Evolutionary conservation across 345 rosid genomes (phyloP).

Genomic region (Moricandia moricandioides): DNA sequence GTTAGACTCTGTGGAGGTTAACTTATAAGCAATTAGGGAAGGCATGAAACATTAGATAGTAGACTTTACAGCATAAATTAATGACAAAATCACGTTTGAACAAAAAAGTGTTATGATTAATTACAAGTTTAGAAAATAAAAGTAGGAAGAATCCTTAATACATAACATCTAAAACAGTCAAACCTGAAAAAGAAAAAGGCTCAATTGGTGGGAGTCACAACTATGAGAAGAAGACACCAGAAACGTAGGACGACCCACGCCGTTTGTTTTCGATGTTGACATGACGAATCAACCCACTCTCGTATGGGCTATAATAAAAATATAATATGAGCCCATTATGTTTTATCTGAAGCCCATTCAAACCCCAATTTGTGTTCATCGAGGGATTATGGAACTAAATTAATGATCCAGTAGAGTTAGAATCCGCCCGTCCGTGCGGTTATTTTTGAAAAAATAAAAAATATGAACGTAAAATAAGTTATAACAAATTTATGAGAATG

Average conservation of each 20-base stretch:
- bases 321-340: too few relatives aligned
- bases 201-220: conserved; percentile 9
- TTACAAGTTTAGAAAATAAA: background rate
- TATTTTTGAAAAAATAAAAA: too few relatives aligned
- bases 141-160: background rate
- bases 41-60: background rate
- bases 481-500: too few relatives aligned
- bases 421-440: too few relatives aligned
- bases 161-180: background rate
- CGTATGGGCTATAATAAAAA: too few relatives aligned
- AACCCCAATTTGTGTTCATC: too few relatives aligned
- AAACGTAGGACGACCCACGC: background rate
- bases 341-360: too few relatives aligned
- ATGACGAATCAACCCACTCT: too few relatives aligned
- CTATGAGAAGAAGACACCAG: background rate
- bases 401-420: too few relatives aligned
- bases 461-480: too few relatives aligned
- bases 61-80: background rate
- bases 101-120: background rate
- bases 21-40: background rate
- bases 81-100: background rate
- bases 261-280: background rate
- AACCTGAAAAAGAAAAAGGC: background rate
- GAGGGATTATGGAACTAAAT: too few relatives aligned
- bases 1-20: background rate